phyloP scores from a whole-genome alignment of 2,329 filamentous ascomycete genomes.

The Paecilomyces niveus region DNA sequence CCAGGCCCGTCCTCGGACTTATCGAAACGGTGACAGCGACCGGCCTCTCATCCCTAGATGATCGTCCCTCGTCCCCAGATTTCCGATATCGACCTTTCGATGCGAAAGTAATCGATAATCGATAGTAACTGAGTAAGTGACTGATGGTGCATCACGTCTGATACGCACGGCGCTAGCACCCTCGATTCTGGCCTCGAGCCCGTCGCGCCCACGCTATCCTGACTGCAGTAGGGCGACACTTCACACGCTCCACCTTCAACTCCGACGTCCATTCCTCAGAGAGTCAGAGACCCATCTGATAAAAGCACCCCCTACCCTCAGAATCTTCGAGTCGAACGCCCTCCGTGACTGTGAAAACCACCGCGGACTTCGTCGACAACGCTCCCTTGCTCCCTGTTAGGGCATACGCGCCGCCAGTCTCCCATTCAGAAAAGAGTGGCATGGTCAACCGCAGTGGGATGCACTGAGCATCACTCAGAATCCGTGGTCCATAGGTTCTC shows the following conservation, averaged over 20 bases:
- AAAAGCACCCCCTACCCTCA: not conserved
- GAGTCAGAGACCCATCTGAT: not conserved
- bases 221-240: not conserved
- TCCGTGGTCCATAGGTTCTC: not conserved
- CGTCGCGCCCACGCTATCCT: not conserved
- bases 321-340: not conserved
- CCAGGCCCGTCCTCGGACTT: not conserved
- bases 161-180: not conserved
- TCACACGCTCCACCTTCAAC: not conserved
- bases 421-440: not conserved
- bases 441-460: not conserved
- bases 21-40: not conserved
- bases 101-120: not conserved
- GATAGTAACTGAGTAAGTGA: not conserved
- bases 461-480: not conserved
- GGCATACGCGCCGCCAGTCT: not conserved
- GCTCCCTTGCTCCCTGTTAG: not conserved
- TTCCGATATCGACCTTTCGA: not conserved
- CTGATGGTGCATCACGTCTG: not conserved
- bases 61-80: not conserved
- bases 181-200: not conserved
- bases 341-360: not conserved
- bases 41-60: not conserved
- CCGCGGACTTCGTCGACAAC: not conserved
- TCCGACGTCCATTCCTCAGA: not conserved